phyloP scores from a whole-genome alignment of 352 stramenopile genomes.

The Pythium scleroteichum region DNA sequence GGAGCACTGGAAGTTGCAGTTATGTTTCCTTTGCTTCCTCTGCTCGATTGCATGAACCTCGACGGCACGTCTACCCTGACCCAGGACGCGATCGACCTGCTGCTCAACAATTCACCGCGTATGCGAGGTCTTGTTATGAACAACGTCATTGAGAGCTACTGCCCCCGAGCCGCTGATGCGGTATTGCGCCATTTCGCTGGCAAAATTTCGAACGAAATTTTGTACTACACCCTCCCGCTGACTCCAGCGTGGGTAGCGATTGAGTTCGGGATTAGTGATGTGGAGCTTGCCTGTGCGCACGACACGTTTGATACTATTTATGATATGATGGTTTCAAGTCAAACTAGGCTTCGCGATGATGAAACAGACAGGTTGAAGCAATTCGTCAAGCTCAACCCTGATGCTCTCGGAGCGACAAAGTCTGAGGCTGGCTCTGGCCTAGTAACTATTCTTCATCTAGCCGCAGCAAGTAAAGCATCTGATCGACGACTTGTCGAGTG shows the following conservation, averaged over 20 bases:
- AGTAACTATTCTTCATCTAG: neutral
- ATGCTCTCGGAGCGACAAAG: neutral
- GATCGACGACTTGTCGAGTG: neutral
- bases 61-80: neutral
- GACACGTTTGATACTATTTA: neutral
- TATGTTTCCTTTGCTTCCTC: neutral
- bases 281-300: too few relatives aligned
- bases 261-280: neutral
- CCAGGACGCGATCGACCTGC: neutral
- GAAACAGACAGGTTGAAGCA: neutral
- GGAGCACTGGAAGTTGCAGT: neutral
- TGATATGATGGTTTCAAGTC: neutral
- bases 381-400: neutral
- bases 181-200: neutral
- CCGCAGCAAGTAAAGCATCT: neutral
- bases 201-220: neutral
- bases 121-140: neutral
- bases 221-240: neutral
- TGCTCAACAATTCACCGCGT: neutral
- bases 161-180: neutral
- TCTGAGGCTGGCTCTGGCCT: neutral
- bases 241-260: neutral
- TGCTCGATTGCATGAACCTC: constrained; percentile 2
- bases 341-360: neutral
- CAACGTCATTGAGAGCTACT: neutral